Base-by-base conservation (phyloP, 1,284 basidiomycete genomes). In the Megacollybia platyphylla region DNA sequence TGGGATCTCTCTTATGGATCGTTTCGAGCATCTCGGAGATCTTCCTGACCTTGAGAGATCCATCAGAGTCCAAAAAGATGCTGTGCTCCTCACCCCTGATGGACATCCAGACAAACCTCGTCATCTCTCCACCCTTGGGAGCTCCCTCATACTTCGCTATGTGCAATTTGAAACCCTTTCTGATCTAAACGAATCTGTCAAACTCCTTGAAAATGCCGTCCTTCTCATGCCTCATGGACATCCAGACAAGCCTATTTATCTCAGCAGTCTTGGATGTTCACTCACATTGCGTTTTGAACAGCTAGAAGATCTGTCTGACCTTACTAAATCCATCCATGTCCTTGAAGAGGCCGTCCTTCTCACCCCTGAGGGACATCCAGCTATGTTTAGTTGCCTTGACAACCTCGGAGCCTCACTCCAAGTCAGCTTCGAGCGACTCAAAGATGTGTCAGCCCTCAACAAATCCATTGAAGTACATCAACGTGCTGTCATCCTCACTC, bases 261-360 rank as follows among this genome's bases (percentile, higher is more conserved):
- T 15, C 15, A 15, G 15, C 15, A 15, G 15, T 15, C 15, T 15
- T 15, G 15, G 15, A 15, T 15, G 15, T 15, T 15, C 15, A 15
- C 15, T 15, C 15, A 15, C 1, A 15, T 15, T 15, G 15, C 15
- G 15, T 15, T 15, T 15, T 15, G 15, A 15, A 15, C 15, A 15
- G 15, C 15, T 15, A 15, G 15, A 5, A 24, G 20, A 24, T 5
- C 20, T 24, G 3, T 24, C 20, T 5, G 32, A 34, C 15, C 32
- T 34, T 34, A 3, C 2, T 34, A 34, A 7, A 17, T n/a, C 32
- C 7, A 34, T 34, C 15, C 15, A n/a, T 4, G n/a, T 34, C 11
- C 3, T 3, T n/a, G 32, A 34, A 4, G 32, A 41, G 4, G 51
- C 51, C 13, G 39, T 52, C 9, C 24, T 39, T 6, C 43, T 50